phyloP scores from a whole-genome alignment of 2,329 filamentous ascomycete species.

The Orbilia oligospora region DNA sequence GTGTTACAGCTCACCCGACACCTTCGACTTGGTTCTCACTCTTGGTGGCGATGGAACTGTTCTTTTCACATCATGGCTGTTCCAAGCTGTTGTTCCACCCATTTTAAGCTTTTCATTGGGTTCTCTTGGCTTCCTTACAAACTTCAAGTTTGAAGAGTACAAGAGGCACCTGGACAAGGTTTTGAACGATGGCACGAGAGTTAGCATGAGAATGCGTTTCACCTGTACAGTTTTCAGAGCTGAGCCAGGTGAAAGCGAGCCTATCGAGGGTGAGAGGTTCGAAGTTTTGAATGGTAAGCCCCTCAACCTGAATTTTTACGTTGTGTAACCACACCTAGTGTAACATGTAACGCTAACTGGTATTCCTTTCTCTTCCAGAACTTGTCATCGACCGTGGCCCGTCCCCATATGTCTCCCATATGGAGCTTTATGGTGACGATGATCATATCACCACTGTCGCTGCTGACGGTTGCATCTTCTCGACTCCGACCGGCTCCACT shows the following conservation, averaged over 20 bases:
- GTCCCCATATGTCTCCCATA: constrained; percentile 94
- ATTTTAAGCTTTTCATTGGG: constrained; percentile 87
- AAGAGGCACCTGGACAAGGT: constrained; percentile 87
- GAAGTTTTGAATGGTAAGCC: constrained; percentile 83
- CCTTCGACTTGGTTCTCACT: constrained; percentile 93
- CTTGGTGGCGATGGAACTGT: constrained; percentile 90
- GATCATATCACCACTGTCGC: constrained; percentile 95
- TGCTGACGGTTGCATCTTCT: constrained; percentile 97
- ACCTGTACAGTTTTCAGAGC: constrained; percentile 95
- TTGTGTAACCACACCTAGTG: constrained; percentile 26
- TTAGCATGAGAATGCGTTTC: constrained; percentile 98
- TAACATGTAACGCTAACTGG: constrained; percentile 27
- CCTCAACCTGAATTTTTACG: not conserved
- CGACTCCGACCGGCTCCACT: constrained; percentile 90
- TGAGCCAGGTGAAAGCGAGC: constrained; percentile 72
- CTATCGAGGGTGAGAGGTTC: constrained; percentile 93
- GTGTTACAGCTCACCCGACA: constrained; percentile 93
- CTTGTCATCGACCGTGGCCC: constrained; percentile 97
- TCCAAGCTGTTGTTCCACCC: constrained; percentile 87
- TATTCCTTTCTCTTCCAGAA: constrained; percentile 70
- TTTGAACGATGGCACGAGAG: constrained; percentile 97
- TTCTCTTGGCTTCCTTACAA: constrained; percentile 88
- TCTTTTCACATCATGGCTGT: constrained; percentile 91
- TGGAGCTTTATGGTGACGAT: constrained; percentile 95
- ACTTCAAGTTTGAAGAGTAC: constrained; percentile 88